Percentiles rank a stretch among this genome's conserved stretches.
These are phyloP conservation scores for Trichoderma gamsii DNA, from an alignment of 495 filamentous ascomycete genomes.

Conservation along the genomic window DNA sequence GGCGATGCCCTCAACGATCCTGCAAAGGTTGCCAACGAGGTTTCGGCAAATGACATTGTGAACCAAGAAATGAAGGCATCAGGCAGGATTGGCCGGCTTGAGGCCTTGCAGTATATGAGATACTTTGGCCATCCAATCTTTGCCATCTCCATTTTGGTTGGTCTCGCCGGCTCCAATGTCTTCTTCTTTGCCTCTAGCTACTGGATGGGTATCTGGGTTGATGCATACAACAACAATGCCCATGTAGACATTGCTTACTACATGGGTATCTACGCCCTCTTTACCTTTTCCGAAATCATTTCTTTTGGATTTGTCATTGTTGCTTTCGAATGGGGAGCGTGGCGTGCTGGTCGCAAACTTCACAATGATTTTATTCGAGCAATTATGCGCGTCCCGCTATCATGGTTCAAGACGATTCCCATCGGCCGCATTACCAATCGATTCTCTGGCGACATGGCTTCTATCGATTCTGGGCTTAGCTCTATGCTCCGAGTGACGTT, in stretches of 20 bases:
- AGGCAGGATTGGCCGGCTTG: slow-evolving; percentile 28
- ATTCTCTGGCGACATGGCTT: slow-evolving; percentile 47
- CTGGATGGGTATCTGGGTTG: slow-evolving; percentile 49
- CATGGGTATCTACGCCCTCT: slow-evolving; percentile 31
- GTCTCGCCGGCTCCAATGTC: slow-evolving; percentile 26
- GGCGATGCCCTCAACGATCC: slow-evolving; percentile 5
- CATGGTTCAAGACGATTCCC: slow-evolving; percentile 51
- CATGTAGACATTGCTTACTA: slow-evolving; percentile 32
- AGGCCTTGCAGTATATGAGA: slow-evolving; percentile 34
- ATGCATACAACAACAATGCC: slow-evolving; percentile 36
- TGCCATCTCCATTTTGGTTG: slow-evolving; percentile 26
- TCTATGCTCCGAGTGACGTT: slow-evolving; percentile 34
- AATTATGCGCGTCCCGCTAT: slow-evolving; percentile 45
- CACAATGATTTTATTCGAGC: slow-evolving; percentile 39
- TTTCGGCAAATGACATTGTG: slow-evolving; percentile 3
- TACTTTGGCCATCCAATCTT: slow-evolving; percentile 32
- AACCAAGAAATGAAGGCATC: slow-evolving; percentile 25
- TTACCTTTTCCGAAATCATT: slow-evolving; percentile 29
- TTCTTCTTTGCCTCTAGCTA: slow-evolving; percentile 29
- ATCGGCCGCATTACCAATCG: slow-evolving; percentile 52
- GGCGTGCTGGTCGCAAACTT: slow-evolving; percentile 41
- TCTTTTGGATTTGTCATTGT: slow-evolving; percentile 29
- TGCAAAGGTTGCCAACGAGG: slow-evolving; percentile 17
- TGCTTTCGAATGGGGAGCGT: slow-evolving; percentile 35
- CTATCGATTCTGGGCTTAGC: slow-evolving; percentile 33